Conservation (phyloP, 352 stramenopile genomes). For the Phytophthora crassamura region DNA sequence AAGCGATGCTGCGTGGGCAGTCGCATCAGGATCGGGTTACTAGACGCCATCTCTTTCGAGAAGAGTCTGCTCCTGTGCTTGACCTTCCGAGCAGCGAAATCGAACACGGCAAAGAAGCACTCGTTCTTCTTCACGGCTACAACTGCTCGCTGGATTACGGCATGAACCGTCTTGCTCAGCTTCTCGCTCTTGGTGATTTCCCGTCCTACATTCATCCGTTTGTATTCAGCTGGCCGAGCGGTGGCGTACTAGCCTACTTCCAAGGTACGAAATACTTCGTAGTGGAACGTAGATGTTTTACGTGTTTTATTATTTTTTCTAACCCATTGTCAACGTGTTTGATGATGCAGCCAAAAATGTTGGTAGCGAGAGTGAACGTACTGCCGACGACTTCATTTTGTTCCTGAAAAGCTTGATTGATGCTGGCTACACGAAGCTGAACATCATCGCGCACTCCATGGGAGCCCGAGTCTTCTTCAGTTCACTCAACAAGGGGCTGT, state of each 20-base stretch:
- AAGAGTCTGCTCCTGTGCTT: constrained; percentile 46
- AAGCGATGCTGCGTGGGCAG: constrained; percentile 17
- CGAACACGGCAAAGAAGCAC: constrained; percentile 54
- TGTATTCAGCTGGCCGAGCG: constrained; percentile 80
- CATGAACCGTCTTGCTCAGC: constrained; percentile 63
- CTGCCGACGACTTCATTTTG: constrained; percentile 44
- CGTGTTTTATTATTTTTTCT: background rate
- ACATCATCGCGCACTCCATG: constrained; percentile 77
- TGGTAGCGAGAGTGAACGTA: constrained; percentile 54
- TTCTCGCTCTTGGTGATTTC: constrained; percentile 72
- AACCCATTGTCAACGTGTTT: constrained; percentile 1
- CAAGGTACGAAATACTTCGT: constrained; percentile 45
- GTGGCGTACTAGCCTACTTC: constrained; percentile 64
- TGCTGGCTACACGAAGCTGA: constrained; percentile 64
- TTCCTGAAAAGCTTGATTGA: constrained; percentile 73
- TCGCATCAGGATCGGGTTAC: constrained; percentile 18
- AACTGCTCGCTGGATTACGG: constrained; percentile 76
- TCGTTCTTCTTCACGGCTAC: constrained; percentile 75
- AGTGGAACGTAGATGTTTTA: background rate
- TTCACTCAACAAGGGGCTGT: constrained; percentile 47
- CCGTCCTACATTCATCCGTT: constrained; percentile 72
- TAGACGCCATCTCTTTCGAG: constrained; percentile 35
- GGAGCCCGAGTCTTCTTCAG: constrained; percentile 67
- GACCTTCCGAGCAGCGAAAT: constrained; percentile 14
- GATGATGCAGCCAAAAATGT: constrained; percentile 38